Evolutionary conservation across 192 early-diverging fungal species (phyloP), one percentile per base, ranked within the genome.

Genomic region (Coemansia sp.): DNA sequence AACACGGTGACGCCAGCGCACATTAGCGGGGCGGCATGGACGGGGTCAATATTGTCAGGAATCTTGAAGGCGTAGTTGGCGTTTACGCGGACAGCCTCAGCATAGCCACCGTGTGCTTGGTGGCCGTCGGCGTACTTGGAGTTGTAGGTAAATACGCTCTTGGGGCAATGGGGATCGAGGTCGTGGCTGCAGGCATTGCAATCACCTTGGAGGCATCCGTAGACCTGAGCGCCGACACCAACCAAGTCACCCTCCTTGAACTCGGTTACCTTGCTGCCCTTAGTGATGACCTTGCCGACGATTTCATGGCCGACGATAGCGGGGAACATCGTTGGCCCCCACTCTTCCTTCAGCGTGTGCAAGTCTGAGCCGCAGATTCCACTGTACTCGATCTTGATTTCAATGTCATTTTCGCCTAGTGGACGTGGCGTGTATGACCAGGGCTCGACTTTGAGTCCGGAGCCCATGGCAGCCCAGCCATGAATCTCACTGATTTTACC

Each of bases 1-100:
- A 88, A 96, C 8, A 94, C 89, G 12, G 95, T 91, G 7, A 88
- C 83, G 15, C 95, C 95, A 15, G 95, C 93, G 72, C 95, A 95
- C 75, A 95, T 86, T 60, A 96, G 65, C 5, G 93, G 90, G 1
- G 88, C 89, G 1, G 89, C 91, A 65, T 89, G 81, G n/a, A 83
- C 74, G 7, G 86, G 79, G 8, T 83, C 85, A 22, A 88, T 83
- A 12, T 29, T 47, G 5, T 69, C 79, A 2, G 88, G 88, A 38
- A 89, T 86, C 81, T 84, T 90, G 86, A 87, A 91, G 13, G 81
- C 87, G 62, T 87, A 93, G 57, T 82, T 76, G 20, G 80, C 75
- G 44, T 87, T 73, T 10, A 88, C 80, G 39, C 87, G 80, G 5
- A 89, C 87, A 63, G 89, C 88, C 9, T 89, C 89, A 13, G 88